Conservation (phyloP, 1,284 basidiomycete genomes). For the Pseudozyma thailandica region DNA sequence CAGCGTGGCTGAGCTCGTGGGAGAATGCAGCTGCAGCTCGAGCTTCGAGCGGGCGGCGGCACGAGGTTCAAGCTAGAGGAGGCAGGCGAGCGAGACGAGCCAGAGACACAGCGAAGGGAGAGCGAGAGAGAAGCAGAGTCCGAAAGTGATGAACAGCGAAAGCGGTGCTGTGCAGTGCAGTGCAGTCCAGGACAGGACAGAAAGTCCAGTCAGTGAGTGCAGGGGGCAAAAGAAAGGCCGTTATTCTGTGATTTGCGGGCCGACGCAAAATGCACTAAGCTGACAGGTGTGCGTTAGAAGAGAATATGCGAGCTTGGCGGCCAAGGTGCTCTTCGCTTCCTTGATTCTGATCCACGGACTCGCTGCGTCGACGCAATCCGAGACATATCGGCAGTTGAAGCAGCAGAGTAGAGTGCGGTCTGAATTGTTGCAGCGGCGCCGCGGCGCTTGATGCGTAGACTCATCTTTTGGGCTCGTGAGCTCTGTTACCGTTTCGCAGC, state of each 20-base stretch:
- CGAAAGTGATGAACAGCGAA: too few species aligned
- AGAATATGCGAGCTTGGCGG: constrained; percentile 10
- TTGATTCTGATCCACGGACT: constrained; percentile 5
- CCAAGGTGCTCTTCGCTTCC: constrained; percentile 4
- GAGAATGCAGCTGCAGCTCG: neutral
- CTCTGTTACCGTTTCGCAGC: too few species aligned
- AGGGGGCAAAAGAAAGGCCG: neutral
- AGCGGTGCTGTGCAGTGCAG: too few species aligned
- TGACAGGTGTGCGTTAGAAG: constrained; percentile 6
- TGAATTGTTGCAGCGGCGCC: too few species aligned
- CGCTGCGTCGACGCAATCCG: constrained; percentile 22
- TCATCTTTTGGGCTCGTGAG: too few species aligned
- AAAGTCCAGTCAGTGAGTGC: neutral
- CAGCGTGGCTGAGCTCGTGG: constrained; percentile 35
- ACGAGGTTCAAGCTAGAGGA: constrained; percentile 6
- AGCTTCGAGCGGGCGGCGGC: neutral
- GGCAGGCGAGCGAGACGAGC: neutral
- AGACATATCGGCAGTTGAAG: constrained; percentile 3
- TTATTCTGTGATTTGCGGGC: neutral
- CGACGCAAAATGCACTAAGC: constrained; percentile 17
- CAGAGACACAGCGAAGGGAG: too few species aligned
- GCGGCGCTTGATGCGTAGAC: neutral
- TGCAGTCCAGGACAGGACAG: neutral
- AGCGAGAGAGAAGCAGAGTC: too few species aligned
- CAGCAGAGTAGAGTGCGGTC: neutral